phyloP scores from a whole-genome alignment of 768 basidiomycete genomes.

The Kwoniella dejecticola region DNA sequence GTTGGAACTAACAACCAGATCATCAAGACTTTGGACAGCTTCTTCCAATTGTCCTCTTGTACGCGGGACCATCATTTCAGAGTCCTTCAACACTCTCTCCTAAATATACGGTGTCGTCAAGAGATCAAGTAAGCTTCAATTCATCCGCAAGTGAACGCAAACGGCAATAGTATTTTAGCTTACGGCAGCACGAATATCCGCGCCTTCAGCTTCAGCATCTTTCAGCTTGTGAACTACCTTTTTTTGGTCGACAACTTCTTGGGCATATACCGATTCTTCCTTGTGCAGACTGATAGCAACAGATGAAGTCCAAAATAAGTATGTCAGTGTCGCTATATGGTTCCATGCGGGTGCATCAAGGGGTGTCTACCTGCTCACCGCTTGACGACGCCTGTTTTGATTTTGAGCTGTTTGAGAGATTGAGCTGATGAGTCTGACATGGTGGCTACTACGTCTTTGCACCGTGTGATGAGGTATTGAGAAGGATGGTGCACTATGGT shows the following conservation, averaged over 20 bases:
- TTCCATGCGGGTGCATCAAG: neutral
- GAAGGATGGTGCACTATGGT: too few species aligned
- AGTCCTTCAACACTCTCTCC: constrained; percentile 47
- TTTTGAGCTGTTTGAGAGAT: constrained; percentile 39
- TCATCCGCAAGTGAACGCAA: neutral
- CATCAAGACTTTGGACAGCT: constrained; percentile 36
- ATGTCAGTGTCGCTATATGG: too few species aligned
- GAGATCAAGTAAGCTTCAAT: neutral
- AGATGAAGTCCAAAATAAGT: neutral
- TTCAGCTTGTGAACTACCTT: constrained; percentile 36
- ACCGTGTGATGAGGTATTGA: too few species aligned
- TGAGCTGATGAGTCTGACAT: constrained; percentile 44
- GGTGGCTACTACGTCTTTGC: too few species aligned
- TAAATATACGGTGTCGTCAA: too few species aligned
- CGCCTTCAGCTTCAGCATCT: constrained; percentile 40
- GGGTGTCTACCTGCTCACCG: constrained; percentile 20
- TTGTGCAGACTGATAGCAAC: constrained; percentile 32
- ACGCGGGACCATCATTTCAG: constrained; percentile 46
- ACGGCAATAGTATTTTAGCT: constrained; percentile 7
- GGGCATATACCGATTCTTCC: constrained; percentile 38
- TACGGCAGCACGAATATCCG: constrained; percentile 49
- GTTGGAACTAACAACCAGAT: constrained; percentile 41
- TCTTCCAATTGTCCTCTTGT: constrained; percentile 39
- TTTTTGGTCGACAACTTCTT: constrained; percentile 34
- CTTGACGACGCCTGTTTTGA: constrained; percentile 50